A percentile compares a stretch with the other conserved stretches of the same genome.
These are phyloP conservation scores for Ogataea pignaliae DNA, from an alignment of 805 yeast genomes.

Conservation along the genomic window DNA sequence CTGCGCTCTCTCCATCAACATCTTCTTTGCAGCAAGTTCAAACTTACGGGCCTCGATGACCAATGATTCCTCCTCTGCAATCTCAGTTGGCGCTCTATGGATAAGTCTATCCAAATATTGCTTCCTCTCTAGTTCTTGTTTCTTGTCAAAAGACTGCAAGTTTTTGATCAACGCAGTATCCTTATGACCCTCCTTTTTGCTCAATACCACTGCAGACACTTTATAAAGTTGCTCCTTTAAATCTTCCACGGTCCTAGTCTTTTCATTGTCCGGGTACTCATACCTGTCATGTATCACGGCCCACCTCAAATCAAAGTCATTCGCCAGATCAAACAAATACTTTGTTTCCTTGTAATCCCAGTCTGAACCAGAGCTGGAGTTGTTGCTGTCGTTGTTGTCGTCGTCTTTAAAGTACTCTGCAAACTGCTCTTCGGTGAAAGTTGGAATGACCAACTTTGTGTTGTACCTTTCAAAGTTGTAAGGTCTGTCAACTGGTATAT, in stretches of 20 bases:
- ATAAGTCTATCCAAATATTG: slow-evolving; percentile 71
- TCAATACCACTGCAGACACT: slow-evolving; percentile 54
- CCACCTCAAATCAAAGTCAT: slow-evolving; percentile 62
- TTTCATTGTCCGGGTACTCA: slow-evolving; percentile 35
- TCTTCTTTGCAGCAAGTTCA: slow-evolving; percentile 87
- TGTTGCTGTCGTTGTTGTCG: no score
- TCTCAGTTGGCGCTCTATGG: slow-evolving; percentile 88
- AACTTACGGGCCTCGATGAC: slow-evolving; percentile 90
- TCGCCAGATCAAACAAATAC: slow-evolving; percentile 69
- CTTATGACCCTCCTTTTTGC: slow-evolving; percentile 34
- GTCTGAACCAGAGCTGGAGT: slow-evolving; percentile 8
- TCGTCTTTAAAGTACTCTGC: slow-evolving; percentile 35
- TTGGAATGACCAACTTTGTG: slow-evolving; percentile 64
- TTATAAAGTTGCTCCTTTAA: slow-evolving; percentile 76
- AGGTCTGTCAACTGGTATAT: slow-evolving; percentile 31
- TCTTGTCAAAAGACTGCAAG: slow-evolving; percentile 59
- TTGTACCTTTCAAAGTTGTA: slow-evolving; percentile 75
- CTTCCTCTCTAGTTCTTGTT: slow-evolving; percentile 75
- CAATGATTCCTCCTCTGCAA: slow-evolving; percentile 94
- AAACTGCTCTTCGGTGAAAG: slow-evolving; percentile 59
- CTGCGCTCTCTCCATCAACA: slow-evolving; percentile 77
- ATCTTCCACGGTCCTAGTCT: slow-evolving; percentile 64
- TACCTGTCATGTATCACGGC: slow-evolving; percentile 61
- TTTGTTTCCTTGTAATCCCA: slow-evolving; percentile 81
- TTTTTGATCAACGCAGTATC: slow-evolving; percentile 50